phyloP scores from a whole-genome alignment of 306 rosid species.

The Pyrus communis region DNA sequence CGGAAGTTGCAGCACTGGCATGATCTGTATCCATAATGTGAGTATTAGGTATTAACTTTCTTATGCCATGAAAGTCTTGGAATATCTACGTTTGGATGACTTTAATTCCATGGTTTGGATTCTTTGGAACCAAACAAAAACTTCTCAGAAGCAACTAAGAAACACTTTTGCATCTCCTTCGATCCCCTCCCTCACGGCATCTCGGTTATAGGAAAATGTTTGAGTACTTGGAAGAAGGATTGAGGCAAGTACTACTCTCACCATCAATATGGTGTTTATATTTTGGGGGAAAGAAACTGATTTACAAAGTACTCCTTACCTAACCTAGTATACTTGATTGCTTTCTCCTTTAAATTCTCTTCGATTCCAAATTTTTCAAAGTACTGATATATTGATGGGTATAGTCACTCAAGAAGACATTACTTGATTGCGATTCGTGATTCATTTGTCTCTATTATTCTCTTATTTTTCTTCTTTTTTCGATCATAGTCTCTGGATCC shows the following conservation, averaged over 20 bases:
- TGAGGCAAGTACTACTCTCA: neutral
- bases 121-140: neutral
- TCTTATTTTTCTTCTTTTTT: neutral
- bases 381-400: neutral
- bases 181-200: neutral
- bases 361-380: neutral
- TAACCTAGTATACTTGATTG: neutral
- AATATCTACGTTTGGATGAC: neutral
- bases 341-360: neutral
- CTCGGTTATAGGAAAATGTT: neutral
- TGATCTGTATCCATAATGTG: conserved; percentile 48
- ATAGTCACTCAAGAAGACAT: neutral
- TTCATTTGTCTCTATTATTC: neutral
- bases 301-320: neutral
- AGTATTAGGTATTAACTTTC: conserved; percentile 9
- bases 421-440: neutral
- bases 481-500: neutral
- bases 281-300: neutral
- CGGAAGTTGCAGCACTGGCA: conserved; percentile 36
- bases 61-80: neutral
- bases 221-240: conserved; percentile 1
- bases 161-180: neutral
- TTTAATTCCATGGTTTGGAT: neutral
- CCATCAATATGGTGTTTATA: neutral
- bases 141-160: neutral